Evolutionary conservation across 768 basidiomycete genomes (phyloP).

Genomic region (Asterophora parasitica): DNA sequence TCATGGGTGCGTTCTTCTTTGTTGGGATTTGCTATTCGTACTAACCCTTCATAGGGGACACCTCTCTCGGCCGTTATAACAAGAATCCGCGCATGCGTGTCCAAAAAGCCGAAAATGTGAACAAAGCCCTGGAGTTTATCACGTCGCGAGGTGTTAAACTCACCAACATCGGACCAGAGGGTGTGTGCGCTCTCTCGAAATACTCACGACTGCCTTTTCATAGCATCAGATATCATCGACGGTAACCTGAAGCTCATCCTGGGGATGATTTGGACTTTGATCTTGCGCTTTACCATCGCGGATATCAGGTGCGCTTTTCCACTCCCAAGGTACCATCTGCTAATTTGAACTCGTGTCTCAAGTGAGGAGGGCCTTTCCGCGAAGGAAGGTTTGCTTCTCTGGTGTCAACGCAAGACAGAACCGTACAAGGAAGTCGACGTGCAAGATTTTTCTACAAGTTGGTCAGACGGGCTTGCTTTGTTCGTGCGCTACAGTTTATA

Average conservation of each 20-base stretch:
- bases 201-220: background rate
- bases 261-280: conserved; percentile 99
- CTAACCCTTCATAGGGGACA: conserved; percentile 53
- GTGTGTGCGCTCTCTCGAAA: conserved; percentile 31
- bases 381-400: conserved; percentile 93
- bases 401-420: conserved; percentile 96
- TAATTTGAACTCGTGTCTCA: conserved; percentile 15
- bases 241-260: conserved; percentile 97
- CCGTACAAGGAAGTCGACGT: conserved; percentile 91
- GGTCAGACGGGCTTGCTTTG: conserved; percentile 95
- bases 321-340: background rate
- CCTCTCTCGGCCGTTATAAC: conserved; percentile 93
- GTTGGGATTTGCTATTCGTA: background rate
- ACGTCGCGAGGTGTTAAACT: conserved; percentile 89
- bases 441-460: conserved; percentile 88
- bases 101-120: conserved; percentile 98
- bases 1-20: conserved; percentile 69
- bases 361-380: conserved; percentile 99
- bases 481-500: conserved; percentile 36
- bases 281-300: conserved; percentile 95
- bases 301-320: conserved; percentile 77
- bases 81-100: conserved; percentile 85
- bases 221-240: conserved; percentile 86
- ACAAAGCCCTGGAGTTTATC: conserved; percentile 94
- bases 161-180: conserved; percentile 97